These are phyloP conservation scores for Mycosphaerella arachidis DNA, from an alignment of 2,329 filamentous ascomycete genomes.

Conservation along the genomic window DNA sequence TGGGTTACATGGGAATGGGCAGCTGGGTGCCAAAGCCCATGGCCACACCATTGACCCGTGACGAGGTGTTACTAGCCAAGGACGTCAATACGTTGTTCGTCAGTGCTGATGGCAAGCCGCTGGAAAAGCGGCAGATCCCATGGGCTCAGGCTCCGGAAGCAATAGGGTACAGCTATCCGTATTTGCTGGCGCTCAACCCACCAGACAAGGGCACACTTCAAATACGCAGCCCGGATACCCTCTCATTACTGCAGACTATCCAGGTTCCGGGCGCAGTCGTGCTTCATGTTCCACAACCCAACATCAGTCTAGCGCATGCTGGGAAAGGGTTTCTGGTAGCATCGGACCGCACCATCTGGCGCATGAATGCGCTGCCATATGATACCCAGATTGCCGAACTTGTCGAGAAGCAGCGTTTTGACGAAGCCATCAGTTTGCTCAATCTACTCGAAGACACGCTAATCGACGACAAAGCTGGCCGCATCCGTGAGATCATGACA, in stretches of 20 bases:
- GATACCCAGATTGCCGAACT: conserved; percentile 83
- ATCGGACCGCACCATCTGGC: conserved; percentile 89
- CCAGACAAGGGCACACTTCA: conserved; percentile 80
- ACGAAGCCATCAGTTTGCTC: conserved; percentile 88
- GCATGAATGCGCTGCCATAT: conserved; percentile 90
- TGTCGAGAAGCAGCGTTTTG: conserved; percentile 66
- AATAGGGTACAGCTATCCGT: conserved; percentile 95
- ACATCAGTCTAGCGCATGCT: conserved; percentile 88
- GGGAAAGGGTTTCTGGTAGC: conserved; percentile 93
- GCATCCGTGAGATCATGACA: conserved; percentile 82
- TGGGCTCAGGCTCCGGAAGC: conserved; percentile 85
- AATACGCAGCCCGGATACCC: conserved; percentile 84
- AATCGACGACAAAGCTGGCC: conserved; percentile 73
- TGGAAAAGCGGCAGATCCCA: conserved; percentile 83
- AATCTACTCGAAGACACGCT: conserved; percentile 89
- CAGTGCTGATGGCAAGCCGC: conserved; percentile 71
- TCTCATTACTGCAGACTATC: conserved; percentile 84
- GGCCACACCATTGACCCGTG: conserved; percentile 73
- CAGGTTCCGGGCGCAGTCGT: conserved; percentile 74
- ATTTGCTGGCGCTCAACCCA: conserved; percentile 80
- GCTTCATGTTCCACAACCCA: conserved; percentile 87
- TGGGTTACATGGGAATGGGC: conserved; percentile 95
- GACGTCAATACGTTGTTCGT: conserved; percentile 95
- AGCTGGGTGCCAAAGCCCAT: conserved; percentile 88
- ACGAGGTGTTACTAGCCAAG: conserved; percentile 88